These are phyloP conservation scores for Neonectria coccinea DNA, from an alignment of 2,329 filamentous ascomycete species.

Conservation along the genomic window DNA sequence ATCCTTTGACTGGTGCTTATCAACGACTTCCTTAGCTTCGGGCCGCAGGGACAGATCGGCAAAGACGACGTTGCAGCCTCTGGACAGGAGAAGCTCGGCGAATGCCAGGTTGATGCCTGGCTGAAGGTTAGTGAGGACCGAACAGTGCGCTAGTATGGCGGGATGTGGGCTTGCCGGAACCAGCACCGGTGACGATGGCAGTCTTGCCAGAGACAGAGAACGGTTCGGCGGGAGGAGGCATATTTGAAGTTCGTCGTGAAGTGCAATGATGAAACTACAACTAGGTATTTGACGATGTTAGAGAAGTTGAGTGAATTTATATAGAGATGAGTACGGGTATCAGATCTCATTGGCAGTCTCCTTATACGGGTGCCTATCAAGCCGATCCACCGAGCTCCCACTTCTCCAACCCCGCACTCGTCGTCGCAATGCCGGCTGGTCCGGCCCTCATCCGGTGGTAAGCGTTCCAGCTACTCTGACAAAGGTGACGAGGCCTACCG, in stretches of 20 bases:
- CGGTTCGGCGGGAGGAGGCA: conserved; percentile 12
- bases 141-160: too few relatives aligned
- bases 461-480: not conserved
- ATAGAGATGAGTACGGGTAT: not conserved
- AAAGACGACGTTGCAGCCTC: conserved; percentile 58
- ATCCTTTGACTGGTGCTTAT: conserved; percentile 30
- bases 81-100: conserved; percentile 55
- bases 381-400: conserved; percentile 2
- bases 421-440: not conserved
- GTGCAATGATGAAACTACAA: not conserved
- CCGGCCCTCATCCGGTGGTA: not conserved
- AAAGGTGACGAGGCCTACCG: not conserved
- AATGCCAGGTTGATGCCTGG: conserved; percentile 59
- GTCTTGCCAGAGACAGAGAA: conserved; percentile 46
- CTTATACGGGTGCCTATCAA: conserved; percentile 14
- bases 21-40: conserved; percentile 54
- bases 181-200: conserved; percentile 47
- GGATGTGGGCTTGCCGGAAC: conserved; percentile 38
- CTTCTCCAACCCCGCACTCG: not conserved
- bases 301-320: not conserved
- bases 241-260: not conserved
- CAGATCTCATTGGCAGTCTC: not conserved
- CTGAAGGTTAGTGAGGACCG: not conserved
- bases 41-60: conserved; percentile 58
- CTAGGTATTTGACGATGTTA: not conserved